Evolutionary conservation across 2,329 filamentous ascomycete genomes (phyloP).

Genomic region (Xylariomycetidae sp.): DNA sequence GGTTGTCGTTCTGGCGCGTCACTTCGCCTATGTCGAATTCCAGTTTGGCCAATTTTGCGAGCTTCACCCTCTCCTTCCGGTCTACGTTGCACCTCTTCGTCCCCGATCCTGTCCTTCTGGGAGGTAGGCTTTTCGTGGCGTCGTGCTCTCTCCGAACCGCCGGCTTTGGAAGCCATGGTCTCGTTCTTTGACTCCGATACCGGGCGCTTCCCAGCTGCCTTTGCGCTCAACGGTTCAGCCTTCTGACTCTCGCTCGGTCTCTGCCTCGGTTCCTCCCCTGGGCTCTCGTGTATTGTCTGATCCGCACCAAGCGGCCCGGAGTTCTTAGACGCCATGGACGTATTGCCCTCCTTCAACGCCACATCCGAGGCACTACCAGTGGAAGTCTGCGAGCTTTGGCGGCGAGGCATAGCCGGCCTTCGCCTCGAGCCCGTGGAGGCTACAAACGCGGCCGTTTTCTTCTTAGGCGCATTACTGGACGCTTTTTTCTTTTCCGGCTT

Average conservation of each 20-base stretch:
- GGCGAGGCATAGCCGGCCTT: conserved; percentile 39
- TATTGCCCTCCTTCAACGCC: conserved; percentile 26
- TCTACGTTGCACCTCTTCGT: background rate
- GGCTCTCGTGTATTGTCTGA: conserved; percentile 23
- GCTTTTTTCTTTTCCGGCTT: conserved; percentile 21
- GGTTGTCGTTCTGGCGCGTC: conserved; percentile 13
- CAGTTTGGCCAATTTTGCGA: conserved; percentile 4
- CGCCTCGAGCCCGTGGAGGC: conserved; percentile 39
- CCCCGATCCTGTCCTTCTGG: no score
- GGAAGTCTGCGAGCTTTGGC: conserved; percentile 42
- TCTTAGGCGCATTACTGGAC: conserved; percentile 21
- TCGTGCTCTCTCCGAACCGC: conserved; percentile 4
- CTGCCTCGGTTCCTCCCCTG: conserved; percentile 7
- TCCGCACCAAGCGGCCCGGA: conserved; percentile 16
- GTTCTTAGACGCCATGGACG: conserved; percentile 18
- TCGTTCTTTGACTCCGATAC: conserved; percentile 13
- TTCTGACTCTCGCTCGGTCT: conserved; percentile 9
- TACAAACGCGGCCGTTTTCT: conserved; percentile 34
- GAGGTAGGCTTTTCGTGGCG: conserved; percentile 1
- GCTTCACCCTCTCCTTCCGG: conserved; percentile 2
- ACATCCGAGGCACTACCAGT: conserved; percentile 27
- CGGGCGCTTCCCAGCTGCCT: conserved; percentile 44
- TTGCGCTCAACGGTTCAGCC: conserved; percentile 30
- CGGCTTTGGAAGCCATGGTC: conserved; percentile 7
- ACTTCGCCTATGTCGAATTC: conserved; percentile 5